Percentiles rank a stretch among this genome's conserved stretches.
Conservation (phyloP, 192 early-diverging fungal species). For the Entomortierella parvispora region DNA sequence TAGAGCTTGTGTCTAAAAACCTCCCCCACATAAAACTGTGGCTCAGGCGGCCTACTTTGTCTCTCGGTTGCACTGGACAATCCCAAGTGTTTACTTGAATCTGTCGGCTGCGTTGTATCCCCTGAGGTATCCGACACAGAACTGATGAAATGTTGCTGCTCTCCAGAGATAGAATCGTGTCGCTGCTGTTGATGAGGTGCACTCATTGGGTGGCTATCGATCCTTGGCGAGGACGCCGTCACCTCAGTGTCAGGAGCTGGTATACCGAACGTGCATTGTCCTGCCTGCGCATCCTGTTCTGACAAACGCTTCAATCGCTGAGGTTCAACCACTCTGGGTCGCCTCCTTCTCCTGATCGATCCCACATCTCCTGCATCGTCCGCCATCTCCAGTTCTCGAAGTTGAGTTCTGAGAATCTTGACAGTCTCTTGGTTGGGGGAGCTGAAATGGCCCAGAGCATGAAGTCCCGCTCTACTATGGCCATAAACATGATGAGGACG, state of each 20-base stretch:
- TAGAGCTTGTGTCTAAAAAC: conserved; percentile 47
- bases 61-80: not conserved
- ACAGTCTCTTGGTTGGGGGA: conserved; percentile 17
- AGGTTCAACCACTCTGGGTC: conserved; percentile 13
- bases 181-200: conserved; percentile 1
- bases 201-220: conserved; percentile 7
- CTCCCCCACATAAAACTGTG: conserved; percentile 47
- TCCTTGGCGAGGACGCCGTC: conserved; percentile 11
- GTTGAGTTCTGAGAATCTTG: conserved; percentile 26
- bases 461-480: not conserved
- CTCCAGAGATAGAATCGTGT: conserved; percentile 15
- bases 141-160: conserved; percentile 1
- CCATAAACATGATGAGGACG: conserved; percentile 12
- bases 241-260: not conserved
- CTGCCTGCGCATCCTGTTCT: too few relatives aligned
- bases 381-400: conserved; percentile 24
- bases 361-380: conserved; percentile 41
- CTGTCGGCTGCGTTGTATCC: too few relatives aligned
- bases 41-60: conserved; percentile 25
- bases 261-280: not conserved
- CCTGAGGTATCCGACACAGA: not conserved
- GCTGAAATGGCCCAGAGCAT: not conserved
- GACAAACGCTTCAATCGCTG: too few relatives aligned
- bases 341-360: conserved; percentile 26
- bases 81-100: too few relatives aligned